These are phyloP conservation scores for Elsinoe fawcettii DNA, from an alignment of 2,329 filamentous ascomycete genomes.

Conservation along the genomic window DNA sequence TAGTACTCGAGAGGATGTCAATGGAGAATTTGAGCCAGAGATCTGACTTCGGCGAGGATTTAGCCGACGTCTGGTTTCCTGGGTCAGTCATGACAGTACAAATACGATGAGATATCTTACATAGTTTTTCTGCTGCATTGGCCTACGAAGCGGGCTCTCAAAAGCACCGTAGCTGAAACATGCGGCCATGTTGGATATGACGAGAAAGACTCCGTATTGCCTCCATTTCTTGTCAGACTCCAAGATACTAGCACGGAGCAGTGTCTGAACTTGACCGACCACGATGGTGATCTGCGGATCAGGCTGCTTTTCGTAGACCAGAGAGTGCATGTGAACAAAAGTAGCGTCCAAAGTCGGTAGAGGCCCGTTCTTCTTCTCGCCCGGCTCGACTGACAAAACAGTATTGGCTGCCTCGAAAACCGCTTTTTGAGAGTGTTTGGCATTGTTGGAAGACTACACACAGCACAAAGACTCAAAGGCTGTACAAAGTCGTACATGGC, in stretches of 20 bases:
- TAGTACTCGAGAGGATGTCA: slow-evolving; percentile 34
- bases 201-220: slow-evolving; percentile 51
- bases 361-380: not conserved
- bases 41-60: not conserved
- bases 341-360: not conserved
- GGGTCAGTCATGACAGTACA: not conserved
- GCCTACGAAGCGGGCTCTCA: slow-evolving; percentile 41
- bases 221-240: slow-evolving; percentile 39
- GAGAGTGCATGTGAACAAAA: slow-evolving; percentile 9
- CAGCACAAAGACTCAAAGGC: slow-evolving; percentile 66
- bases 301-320: not conserved
- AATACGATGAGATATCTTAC: not conserved
- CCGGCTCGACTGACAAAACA: not conserved
- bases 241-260: not conserved
- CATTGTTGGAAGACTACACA: slow-evolving; percentile 57
- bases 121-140: slow-evolving; percentile 24
- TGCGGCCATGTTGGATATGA: slow-evolving; percentile 48
- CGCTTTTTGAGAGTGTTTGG: slow-evolving; percentile 61
- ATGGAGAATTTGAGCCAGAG: slow-evolving; percentile 30
- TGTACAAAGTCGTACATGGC: too few species aligned
- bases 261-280: not conserved
- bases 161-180: slow-evolving; percentile 48
- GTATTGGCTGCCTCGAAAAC: slow-evolving; percentile 34
- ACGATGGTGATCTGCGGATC: not conserved
- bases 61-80: not conserved